Conservation (phyloP, 306 rosid species). For the Oemleria cerasiformis region DNA sequence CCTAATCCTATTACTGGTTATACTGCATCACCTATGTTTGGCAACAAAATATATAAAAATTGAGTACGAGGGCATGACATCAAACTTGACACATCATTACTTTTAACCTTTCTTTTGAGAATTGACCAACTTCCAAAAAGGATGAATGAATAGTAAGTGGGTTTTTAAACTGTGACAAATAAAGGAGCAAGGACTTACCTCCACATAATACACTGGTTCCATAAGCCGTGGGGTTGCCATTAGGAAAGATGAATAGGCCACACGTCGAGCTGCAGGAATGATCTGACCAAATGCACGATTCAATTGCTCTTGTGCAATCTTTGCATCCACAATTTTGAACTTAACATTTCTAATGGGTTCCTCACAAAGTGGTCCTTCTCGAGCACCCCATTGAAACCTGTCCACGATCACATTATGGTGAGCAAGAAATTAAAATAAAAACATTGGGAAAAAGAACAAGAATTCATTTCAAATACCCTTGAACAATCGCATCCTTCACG, state of each 20-base stretch:
- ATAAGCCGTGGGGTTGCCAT: constrained; percentile 98
- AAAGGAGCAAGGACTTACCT: constrained; percentile 47
- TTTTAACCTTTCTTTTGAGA: background rate
- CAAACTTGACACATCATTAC: background rate
- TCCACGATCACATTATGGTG: constrained; percentile 23
- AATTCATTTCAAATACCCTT: constrained; percentile 58
- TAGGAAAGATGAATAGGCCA: constrained; percentile 92
- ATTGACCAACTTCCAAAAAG: background rate
- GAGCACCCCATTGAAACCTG: constrained; percentile 98
- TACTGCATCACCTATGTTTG: background rate
- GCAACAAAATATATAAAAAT: background rate
- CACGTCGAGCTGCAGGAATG: constrained; percentile 88
- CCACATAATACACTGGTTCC: constrained; percentile 95
- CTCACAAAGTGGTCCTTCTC: constrained; percentile 98
- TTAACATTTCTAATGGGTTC: constrained; percentile 96
- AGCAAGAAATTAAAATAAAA: constrained; percentile 15
- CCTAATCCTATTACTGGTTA: too few relatives aligned
- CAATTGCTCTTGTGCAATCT: constrained; percentile 84
- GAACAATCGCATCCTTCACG: constrained; percentile 94
- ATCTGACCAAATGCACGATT: constrained; percentile 94
- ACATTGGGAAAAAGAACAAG: background rate
- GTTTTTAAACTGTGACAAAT: background rate
- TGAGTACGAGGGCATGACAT: background rate
- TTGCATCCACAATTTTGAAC: constrained; percentile 99
- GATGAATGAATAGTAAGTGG: background rate